Evolutionary conservation across 2,329 filamentous ascomycete species (phyloP).

Genomic region (Biscogniauxia sp.): DNA sequence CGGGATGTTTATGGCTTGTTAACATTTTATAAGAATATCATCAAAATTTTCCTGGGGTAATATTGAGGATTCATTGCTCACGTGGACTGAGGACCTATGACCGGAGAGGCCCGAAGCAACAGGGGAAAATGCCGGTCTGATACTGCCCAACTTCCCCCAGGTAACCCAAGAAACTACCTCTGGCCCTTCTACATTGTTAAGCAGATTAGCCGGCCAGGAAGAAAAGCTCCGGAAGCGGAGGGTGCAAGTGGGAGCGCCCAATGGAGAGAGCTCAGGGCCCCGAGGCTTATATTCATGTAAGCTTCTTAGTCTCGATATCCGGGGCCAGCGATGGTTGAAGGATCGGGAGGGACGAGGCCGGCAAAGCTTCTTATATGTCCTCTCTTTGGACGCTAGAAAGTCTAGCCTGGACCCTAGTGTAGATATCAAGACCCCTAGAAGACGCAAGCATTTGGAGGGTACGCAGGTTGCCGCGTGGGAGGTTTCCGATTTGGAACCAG

Average conservation of each 20-base stretch:
- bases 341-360: slow-evolving; percentile 1
- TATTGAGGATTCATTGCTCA: no score
- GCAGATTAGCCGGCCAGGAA: not conserved
- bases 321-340: not conserved
- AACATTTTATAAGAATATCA: no score
- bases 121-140: no score
- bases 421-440: not conserved
- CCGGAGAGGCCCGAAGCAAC: no score
- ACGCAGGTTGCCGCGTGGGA: not conserved
- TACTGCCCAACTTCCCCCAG: no score
- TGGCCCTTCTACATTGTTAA: not conserved
- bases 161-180: no score
- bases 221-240: not conserved
- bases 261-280: not conserved
- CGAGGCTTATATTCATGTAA: not conserved
- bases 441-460: not conserved
- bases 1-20: no score
- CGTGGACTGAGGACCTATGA: no score
- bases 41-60: no score
- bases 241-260: no score
- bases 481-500: not conserved
- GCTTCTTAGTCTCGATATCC: not conserved
- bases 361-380: not conserved
- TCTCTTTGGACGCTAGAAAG: not conserved
- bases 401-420: not conserved